Evolutionary conservation across 73 alveolate species (phyloP).

Genomic region (Breviolum minutum): DNA sequence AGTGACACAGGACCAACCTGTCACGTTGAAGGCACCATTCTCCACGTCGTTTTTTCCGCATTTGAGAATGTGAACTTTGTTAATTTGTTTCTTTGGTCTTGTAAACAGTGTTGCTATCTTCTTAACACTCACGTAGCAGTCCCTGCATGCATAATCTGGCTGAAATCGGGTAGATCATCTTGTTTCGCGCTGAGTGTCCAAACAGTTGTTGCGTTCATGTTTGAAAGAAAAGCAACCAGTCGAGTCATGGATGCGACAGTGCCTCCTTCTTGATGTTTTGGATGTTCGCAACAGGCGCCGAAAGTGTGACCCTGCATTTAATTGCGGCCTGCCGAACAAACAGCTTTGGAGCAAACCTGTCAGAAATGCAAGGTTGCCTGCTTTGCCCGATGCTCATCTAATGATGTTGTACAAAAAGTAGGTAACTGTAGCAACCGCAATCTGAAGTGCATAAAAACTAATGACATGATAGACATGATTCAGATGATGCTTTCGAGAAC

Average conservation of each 20-base stretch:
- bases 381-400: neutral
- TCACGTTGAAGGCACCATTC: neutral
- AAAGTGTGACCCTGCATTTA: conserved; percentile 75
- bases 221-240: neutral
- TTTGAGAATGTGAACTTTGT: too few species aligned
- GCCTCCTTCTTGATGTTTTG: conserved; percentile 83
- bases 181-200: too few species aligned
- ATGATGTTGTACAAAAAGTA: too few species aligned
- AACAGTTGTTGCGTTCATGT: neutral
- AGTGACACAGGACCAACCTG: conserved; percentile 99
- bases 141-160: too few species aligned
- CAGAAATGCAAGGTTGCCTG: neutral
- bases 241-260: neutral
- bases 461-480: neutral
- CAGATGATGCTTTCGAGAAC: conserved; percentile 45
- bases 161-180: too few species aligned
- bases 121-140: too few species aligned
- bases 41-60: too few species aligned
- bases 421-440: too few species aligned
- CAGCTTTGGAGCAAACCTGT: neutral
- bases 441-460: neutral
- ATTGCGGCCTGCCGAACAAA: conserved; percentile 48
- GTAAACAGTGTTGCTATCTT: too few species aligned
- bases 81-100: too few species aligned
- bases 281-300: conserved; percentile 72